Percentiles rank a stretch among this genome's conserved stretches.
Conservation (phyloP, 2,329 filamentous ascomycete genomes). For the Beauveria australis region DNA sequence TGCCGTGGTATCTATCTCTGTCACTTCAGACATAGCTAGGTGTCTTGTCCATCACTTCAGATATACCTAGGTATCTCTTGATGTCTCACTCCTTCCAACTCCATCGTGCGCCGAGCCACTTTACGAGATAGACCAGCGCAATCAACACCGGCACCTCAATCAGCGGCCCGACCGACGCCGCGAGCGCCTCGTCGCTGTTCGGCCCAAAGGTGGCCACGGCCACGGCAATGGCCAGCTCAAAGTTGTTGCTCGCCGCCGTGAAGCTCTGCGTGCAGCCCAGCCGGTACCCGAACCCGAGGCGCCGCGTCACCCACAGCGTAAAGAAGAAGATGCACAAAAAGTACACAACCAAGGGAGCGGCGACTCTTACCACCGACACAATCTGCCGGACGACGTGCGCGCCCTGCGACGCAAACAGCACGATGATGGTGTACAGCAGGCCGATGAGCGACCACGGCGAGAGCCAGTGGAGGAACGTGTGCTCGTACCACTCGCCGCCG, state of each 20-base stretch:
- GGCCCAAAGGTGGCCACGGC: conserved; percentile 66
- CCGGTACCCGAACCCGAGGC: conserved; percentile 59
- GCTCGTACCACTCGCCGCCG: conserved; percentile 53
- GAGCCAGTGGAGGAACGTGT: conserved; percentile 55
- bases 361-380: conserved; percentile 64
- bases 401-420: conserved; percentile 70
- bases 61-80: too few species aligned
- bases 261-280: conserved; percentile 65
- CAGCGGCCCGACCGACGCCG: conserved; percentile 66
- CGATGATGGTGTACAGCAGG: conserved; percentile 68
- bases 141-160: conserved; percentile 72
- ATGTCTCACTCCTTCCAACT: conserved; percentile 5
- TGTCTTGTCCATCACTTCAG: too few species aligned
- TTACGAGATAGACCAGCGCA: conserved; percentile 51
- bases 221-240: conserved; percentile 71
- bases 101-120: conserved; percentile 5
- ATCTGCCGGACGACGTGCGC: conserved; percentile 64
- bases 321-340: conserved; percentile 61
- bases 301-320: conserved; percentile 50
- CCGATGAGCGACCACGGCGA: conserved; percentile 66
- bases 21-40: too few species aligned
- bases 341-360: conserved; percentile 66
- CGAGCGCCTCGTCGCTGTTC: conserved; percentile 63
- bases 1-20: too few species aligned
- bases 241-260: conserved; percentile 76